Base-by-base conservation (phyloP, 495 filamentous ascomycete species). In the Xylaria scruposa region DNA sequence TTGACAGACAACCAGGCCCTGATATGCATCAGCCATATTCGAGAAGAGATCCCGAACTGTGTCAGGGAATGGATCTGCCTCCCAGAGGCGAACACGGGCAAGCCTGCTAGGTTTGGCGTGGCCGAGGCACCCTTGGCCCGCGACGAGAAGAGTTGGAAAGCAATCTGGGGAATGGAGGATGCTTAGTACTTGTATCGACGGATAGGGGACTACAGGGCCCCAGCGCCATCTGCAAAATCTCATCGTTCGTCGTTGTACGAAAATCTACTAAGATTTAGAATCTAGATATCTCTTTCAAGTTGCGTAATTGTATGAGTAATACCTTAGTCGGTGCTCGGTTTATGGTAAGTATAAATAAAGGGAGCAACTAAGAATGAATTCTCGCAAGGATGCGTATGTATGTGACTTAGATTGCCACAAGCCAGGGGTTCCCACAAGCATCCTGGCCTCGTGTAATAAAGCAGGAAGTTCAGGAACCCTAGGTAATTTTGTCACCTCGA, bases 11-110 rank as follows among this genome's bases (percentile, higher is more conserved):
- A 89, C 17, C 95, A 97, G 78, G 94, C 94, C 1, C 81, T 98
- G 70, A 85, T 98, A 17, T 90, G 93, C 51, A 93, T 98, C 65
- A 95, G 93, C 74, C 95, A 98, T 81, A 86, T 93, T n/a, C 88
- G 88, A 62, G 93, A 97, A 74, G 95, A 98, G 79, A 93, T 98
- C 13, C 95, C 95, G 0, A 88, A 90, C 44, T 89, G 88, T 59
- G 88, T 97, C 21, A 81, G 92, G 33, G 86, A 92, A 79, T 98
- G 91, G 88, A 88, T 98, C 56, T 92, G 92, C 67, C 83, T 97
- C 21, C 94, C 94, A 24, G 88, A 88, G 82, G 85, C 86, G 51
- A 88, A 85, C 69, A 85, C 83, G 7, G 86, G 87, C 40, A 70
- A 75, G 74, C 79, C 86, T 29, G 88, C 89, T 49, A 84, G 89